These are phyloP conservation scores for Geranium brycei DNA, from an alignment of 345 rosid species.

Conservation along the genomic window DNA sequence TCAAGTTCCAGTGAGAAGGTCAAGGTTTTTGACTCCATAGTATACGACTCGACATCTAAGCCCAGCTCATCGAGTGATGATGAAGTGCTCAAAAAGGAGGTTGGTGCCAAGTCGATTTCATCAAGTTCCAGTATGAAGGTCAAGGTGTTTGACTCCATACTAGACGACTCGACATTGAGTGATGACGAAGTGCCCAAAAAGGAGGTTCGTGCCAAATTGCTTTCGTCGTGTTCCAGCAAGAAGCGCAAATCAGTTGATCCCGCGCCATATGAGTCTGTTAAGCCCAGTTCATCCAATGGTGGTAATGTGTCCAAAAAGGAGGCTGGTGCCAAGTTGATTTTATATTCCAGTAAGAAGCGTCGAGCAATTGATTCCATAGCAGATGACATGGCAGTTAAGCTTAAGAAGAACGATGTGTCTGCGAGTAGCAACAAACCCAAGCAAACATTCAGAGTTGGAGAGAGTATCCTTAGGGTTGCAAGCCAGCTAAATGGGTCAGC, in stretches of 20 bases:
- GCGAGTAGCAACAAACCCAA: constrained; percentile 13
- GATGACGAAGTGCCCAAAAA: too few relatives aligned
- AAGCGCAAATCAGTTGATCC: too few relatives aligned
- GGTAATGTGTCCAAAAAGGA: constrained; percentile 20
- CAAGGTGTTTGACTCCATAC: too few relatives aligned
- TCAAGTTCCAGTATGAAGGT: too few relatives aligned
- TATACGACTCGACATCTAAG: constrained; percentile 16
- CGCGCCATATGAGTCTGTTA: too few relatives aligned
- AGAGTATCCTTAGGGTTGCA: constrained; percentile 25
- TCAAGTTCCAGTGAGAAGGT: constrained; percentile 25
- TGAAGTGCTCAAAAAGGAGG: too few relatives aligned
- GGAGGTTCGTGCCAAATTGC: too few relatives aligned
- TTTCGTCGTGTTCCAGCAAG: too few relatives aligned
- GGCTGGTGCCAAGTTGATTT: constrained; percentile 8
- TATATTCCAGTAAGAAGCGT: constrained; percentile 27
- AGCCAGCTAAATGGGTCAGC: constrained; percentile 16
- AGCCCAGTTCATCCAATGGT: constrained; percentile 3
- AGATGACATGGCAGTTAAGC: constrained; percentile 17
- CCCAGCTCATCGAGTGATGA: background rate
- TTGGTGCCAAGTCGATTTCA: too few relatives aligned
- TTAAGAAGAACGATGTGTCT: constrained; percentile 14
- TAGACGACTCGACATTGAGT: too few relatives aligned
- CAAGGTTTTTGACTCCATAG: constrained; percentile 20
- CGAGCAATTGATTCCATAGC: constrained; percentile 20
- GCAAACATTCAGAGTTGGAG: constrained; percentile 28